These are phyloP conservation scores for Yamadazyma takamatsuzukensis DNA, from an alignment of 805 yeast species.

Conservation along the genomic window DNA sequence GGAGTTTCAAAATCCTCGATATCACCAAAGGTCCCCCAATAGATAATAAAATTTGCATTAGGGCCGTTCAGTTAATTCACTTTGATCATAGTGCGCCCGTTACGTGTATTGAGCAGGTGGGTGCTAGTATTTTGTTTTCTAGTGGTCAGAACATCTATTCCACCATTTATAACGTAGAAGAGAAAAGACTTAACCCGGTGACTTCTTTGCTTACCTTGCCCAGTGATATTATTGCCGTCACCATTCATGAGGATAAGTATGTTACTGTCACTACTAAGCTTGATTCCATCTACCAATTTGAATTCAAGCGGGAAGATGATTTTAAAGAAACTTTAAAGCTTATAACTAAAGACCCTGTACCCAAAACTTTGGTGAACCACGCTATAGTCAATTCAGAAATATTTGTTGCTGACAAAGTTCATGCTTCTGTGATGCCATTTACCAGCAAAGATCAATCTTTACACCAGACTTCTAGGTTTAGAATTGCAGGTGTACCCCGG, in stretches of 20 bases:
- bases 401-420: slow-evolving; percentile 33
- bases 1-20: slow-evolving; percentile 36
- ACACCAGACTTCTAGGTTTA: slow-evolving; percentile 9
- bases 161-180: slow-evolving; percentile 30
- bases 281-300: slow-evolving; percentile 34
- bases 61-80: slow-evolving; percentile 27
- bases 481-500: slow-evolving; percentile 29
- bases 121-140: slow-evolving; percentile 29
- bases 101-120: slow-evolving; percentile 31
- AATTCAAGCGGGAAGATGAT: slow-evolving; percentile 8
- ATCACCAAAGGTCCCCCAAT: slow-evolving; percentile 17
- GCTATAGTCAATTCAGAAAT: slow-evolving; percentile 18
- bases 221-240: slow-evolving; percentile 27
- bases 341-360: slow-evolving; percentile 27
- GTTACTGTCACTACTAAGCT: slow-evolving; percentile 26
- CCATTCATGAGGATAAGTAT: slow-evolving; percentile 14
- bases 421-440: slow-evolving; percentile 25
- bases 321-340: slow-evolving; percentile 11
- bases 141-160: slow-evolving; percentile 26
- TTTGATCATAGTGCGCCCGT: slow-evolving; percentile 31
- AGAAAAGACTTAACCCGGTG: slow-evolving; percentile 29
- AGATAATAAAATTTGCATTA: slow-evolving; percentile 13
- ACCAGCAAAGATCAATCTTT: slow-evolving; percentile 5
- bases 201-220: slow-evolving; percentile 21
- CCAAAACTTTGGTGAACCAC: slow-evolving; percentile 32